phyloP scores from a whole-genome alignment of 2,329 filamentous ascomycete genomes.

The Pestalotiopsis sp. region DNA sequence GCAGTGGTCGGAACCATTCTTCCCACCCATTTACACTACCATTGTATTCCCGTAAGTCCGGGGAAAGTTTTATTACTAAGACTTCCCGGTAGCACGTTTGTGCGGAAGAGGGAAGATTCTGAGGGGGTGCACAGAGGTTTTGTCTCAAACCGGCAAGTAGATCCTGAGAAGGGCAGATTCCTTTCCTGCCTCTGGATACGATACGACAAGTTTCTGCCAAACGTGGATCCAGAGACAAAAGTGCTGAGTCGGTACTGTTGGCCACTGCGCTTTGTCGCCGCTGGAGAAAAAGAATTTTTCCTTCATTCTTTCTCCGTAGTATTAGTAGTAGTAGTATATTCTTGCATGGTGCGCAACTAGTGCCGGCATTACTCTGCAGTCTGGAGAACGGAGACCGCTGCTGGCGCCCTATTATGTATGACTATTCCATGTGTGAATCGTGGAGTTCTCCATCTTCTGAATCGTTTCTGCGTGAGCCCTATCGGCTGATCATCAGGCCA shows the following conservation, averaged over 20 bases:
- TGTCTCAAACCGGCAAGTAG: constrained; percentile 7
- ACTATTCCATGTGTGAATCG: not conserved
- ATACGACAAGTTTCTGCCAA: not conserved
- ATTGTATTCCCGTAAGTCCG: constrained; percentile 2
- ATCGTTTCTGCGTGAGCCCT: not conserved
- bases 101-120: not conserved
- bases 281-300: not conserved
- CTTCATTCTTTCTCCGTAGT: not conserved
- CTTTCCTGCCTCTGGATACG: not conserved
- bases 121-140: not conserved
- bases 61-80: not conserved
- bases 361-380: not conserved
- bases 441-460: not conserved
- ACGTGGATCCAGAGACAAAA: not conserved
- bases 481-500: not conserved
- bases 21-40: not conserved
- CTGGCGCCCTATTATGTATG: not conserved
- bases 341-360: not conserved
- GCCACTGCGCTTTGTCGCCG: not conserved
- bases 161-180: constrained; percentile 1
- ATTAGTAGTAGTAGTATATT: not conserved
- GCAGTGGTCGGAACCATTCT: not conserved
- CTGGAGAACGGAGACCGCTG: not conserved
- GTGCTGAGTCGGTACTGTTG: not conserved
- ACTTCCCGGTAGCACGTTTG: not conserved